Base-by-base conservation (phyloP, 2,329 filamentous ascomycete species). In the Talaromyces sp. region DNA sequence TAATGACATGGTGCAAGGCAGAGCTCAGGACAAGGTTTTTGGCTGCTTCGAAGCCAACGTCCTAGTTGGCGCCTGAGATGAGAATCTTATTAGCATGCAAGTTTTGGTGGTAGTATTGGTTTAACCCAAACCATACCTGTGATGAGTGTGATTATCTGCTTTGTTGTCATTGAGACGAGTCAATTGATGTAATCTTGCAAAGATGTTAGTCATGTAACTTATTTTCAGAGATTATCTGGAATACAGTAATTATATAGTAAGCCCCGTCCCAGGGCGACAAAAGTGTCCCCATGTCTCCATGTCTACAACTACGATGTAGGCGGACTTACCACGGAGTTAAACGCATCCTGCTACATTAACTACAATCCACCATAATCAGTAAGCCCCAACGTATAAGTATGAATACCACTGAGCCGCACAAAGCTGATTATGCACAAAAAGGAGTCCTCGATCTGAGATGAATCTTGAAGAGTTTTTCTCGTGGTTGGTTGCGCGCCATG, bases 1-100 rank as follows among this genome's bases (percentile, higher is more conserved):
- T 51, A 17, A 67, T 62, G 26, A 66, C 63, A 54, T 69, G 68
- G 57, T 70, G 69, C 3, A 55, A 51, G 7, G 31, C 11, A 19
- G 58, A 61, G 32, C 54, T 58, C 21, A 61, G 55, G 26, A 63
- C 27, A 2, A 63, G 55, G 46, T 61, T 61, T 57, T 63, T 61
- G 32, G 59, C 61, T 17, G 56, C 53, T 50, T 63, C 61, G 31
- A 55, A 63, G 24, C 61, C 61, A 12, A 63, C 14, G 1, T 59
- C 61, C 51, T 61, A 55, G 52, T 63, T 63, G 35, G 55, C 61
- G 10, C 61, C 59, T 60, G 26, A 14, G 8, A 27, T 14, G 29
- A 14, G 38, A 26, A 26, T 24, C 60, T 27, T 27, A 60, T 27
- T 27, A 38, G 35, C 26, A 52, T 38, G 26, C 19, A 31, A 38